Evolutionary conservation across 139 green algal species (phyloP).

Genomic region (Coelastrella sp.): DNA sequence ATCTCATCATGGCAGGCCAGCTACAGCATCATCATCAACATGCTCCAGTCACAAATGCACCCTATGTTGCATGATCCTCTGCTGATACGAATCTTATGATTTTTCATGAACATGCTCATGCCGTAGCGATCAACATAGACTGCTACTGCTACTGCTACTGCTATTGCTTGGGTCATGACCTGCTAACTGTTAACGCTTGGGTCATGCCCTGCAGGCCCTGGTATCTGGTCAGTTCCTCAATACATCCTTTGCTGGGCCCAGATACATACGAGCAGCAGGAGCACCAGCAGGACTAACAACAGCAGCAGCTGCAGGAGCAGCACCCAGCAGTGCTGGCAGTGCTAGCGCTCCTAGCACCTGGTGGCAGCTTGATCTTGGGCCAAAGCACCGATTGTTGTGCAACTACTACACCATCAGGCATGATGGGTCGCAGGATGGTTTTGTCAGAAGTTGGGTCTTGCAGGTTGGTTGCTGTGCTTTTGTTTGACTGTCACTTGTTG

Average conservation of each 20-base stretch:
- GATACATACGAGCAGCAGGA: constrained; percentile 72
- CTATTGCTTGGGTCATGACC: no score
- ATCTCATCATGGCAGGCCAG: no score
- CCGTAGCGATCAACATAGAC: no score
- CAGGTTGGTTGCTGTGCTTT: constrained; percentile 71
- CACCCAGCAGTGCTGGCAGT: constrained; percentile 64
- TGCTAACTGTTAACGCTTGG: no score
- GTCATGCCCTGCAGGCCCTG: constrained; percentile 35
- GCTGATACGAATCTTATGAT: no score
- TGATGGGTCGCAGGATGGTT: constrained; percentile 81
- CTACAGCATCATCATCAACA: no score
- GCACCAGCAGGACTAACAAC: constrained; percentile 62
- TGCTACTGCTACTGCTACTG: no score
- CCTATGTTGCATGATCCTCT: no score
- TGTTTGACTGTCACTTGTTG: neutral
- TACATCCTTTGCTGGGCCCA: constrained; percentile 30
- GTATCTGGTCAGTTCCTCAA: constrained; percentile 42
- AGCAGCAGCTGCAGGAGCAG: constrained; percentile 60
- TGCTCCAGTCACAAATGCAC: no score
- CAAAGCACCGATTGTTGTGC: constrained; percentile 67
- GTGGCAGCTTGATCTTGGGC: constrained; percentile 85
- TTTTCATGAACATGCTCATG: no score
- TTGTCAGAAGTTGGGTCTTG: constrained; percentile 81
- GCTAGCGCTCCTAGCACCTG: constrained; percentile 69
- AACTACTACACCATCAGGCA: constrained; percentile 90